phyloP scores from a whole-genome alignment of 108 stramenopile species.

The Pseudonitzschia pungens region DNA sequence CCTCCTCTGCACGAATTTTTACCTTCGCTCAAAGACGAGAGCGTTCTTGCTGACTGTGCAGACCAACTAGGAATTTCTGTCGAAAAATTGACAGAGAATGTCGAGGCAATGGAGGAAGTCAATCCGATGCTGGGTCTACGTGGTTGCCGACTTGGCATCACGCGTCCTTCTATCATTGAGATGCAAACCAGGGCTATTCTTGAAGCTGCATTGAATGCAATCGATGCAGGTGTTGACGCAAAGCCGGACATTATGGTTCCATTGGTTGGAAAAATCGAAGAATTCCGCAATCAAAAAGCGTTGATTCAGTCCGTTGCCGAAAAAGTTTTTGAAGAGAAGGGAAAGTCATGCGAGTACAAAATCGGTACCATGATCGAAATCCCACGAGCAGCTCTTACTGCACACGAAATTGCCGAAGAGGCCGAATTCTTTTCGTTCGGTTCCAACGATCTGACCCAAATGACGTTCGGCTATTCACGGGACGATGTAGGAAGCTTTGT shows the following conservation, averaged over 20 bases:
- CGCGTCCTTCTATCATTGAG: slow-evolving; percentile 57
- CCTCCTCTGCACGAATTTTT: slow-evolving; percentile 90
- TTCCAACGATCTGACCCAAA: slow-evolving; percentile 89
- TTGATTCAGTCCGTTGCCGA: slow-evolving; percentile 60
- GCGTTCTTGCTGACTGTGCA: slow-evolving; percentile 50
- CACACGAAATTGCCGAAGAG: slow-evolving; percentile 67
- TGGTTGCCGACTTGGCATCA: slow-evolving; percentile 79
- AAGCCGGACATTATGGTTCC: slow-evolving; percentile 73
- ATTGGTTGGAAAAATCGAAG: slow-evolving; percentile 56
- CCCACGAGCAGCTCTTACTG: slow-evolving; percentile 77
- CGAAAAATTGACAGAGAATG: slow-evolving; percentile 46
- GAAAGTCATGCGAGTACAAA: slow-evolving; percentile 58
- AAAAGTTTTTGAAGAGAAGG: slow-evolving; percentile 44
- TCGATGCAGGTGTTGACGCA: slow-evolving; percentile 55
- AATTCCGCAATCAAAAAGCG: slow-evolving; percentile 63
- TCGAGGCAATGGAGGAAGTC: slow-evolving; percentile 73
- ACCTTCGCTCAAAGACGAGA: slow-evolving; percentile 53
- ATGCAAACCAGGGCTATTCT: slow-evolving; percentile 83
- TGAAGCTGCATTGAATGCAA: slow-evolving; percentile 55
- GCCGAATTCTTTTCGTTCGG: slow-evolving; percentile 85
- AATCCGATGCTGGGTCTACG: slow-evolving; percentile 86
- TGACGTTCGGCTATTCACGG: slow-evolving; percentile 81
- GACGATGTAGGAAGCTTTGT: slow-evolving; percentile 82
- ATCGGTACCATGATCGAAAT: slow-evolving; percentile 92
- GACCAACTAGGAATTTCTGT: slow-evolving; percentile 54